Base-by-base conservation (phyloP, 2,329 filamentous ascomycete genomes). In the Penicillium nordicum region DNA sequence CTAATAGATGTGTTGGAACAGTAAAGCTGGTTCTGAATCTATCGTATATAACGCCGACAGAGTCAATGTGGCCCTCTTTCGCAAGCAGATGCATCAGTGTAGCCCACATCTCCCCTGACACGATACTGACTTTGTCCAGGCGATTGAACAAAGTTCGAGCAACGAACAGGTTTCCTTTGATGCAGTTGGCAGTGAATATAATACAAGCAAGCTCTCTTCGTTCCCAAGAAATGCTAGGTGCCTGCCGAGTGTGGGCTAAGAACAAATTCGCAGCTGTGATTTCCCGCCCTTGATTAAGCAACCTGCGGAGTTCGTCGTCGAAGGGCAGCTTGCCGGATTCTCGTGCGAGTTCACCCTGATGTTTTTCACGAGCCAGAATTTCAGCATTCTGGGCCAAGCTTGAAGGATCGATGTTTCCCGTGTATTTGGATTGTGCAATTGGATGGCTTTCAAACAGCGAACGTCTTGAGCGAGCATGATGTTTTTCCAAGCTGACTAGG, bases 261-360 rank as follows among this genome's bases (percentile, higher is more conserved):
- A 76, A 76, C 30, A 72, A 27, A 49, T 75, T 71, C 7, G 72
- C 68, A 7, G 74, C 74, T 37, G 73, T 69, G 3, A 76, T 72
- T 12, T 69, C 65, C 48, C 63, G 63, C 16, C 63, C 63, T 34
- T 61, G 55, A 3, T 66, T 57, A 9, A 75, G 55, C 36, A 74
- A 59, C 8, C 57, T 50, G 45, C 63, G 60, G 37, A 74, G 65
- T 29, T 59, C 53, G 43, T 61, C 62, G 2, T 65, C 59, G 1
- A 66, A 29, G 6, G 64, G 56, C 14, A 50, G 34, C 29, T 55
- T 49, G 10, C 49, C 56, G 5, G 40, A 51, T 11, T 53, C 45
- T 14, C 16, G 23, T 6, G 42, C 48, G 9, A 48, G 25, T 16
- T 59, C 51, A 3, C 55, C 56, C 42, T 53, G 45, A n/a, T 51